phyloP scores from a whole-genome alignment of 139 green algal genomes.

The Nannochloris sp. region DNA sequence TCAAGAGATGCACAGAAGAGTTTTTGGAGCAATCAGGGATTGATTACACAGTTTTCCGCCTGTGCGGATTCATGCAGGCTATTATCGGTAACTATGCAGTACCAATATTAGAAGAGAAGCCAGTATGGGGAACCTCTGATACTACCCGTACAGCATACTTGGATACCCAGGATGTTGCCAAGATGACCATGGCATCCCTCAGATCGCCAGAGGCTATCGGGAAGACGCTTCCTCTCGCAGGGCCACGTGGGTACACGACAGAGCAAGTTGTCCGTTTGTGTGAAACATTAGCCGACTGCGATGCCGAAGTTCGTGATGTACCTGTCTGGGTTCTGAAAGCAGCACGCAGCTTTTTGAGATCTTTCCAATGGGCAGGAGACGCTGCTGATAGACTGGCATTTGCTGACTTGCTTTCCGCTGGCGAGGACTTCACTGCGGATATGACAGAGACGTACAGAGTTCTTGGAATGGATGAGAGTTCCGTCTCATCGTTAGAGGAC shows the following conservation, averaged over 20 bases:
- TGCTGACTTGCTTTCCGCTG: slow-evolving; percentile 77
- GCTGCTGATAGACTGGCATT: slow-evolving; percentile 91
- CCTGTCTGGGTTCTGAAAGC: slow-evolving; percentile 80
- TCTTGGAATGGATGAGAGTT: slow-evolving; percentile 74
- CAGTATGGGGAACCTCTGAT: slow-evolving; percentile 94
- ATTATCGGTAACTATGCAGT: slow-evolving; percentile 98
- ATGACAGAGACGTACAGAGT: slow-evolving; percentile 90
- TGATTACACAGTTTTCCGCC: slow-evolving; percentile 86
- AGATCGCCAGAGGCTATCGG: slow-evolving; percentile 47
- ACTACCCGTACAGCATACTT: slow-evolving; percentile 89
- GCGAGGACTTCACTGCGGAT: slow-evolving; percentile 71
- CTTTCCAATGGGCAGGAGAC: slow-evolving; percentile 87
- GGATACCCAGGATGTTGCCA: slow-evolving; percentile 82
- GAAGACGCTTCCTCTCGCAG: slow-evolving; percentile 81
- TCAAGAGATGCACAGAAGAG: slow-evolving; percentile 89
- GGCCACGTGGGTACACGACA: slow-evolving; percentile 83
- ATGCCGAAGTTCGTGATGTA: slow-evolving; percentile 78
- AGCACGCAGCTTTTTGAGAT: slow-evolving; percentile 62
- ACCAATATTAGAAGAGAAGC: slow-evolving; percentile 92
- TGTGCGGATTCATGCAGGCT: slow-evolving; percentile 97
- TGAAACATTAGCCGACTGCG: slow-evolving; percentile 70
- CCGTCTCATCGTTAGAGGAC: slow-evolving; percentile 67
- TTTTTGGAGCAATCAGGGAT: slow-evolving; percentile 74
- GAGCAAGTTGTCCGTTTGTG: slow-evolving; percentile 88
- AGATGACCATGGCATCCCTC: slow-evolving; percentile 78